Percentiles rank a stretch among this genome's conserved stretches.
Evolutionary conservation across 768 basidiomycete genomes (phyloP).

Genomic region (Lentinula edodes): DNA sequence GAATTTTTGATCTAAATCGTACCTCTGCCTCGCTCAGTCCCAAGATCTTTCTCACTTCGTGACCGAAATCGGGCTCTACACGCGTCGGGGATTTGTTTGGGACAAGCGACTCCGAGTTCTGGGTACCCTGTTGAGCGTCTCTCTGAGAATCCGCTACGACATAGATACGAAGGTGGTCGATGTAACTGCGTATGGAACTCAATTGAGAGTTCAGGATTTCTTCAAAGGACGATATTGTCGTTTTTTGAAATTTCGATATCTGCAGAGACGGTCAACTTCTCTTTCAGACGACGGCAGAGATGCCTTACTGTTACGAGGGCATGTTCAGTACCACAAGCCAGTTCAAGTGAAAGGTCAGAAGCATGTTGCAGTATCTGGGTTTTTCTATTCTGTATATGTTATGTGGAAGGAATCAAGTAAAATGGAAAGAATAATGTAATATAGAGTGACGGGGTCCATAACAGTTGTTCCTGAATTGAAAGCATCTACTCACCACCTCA

Average conservation of each 20-base stretch:
- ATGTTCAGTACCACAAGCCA: background rate
- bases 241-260: background rate
- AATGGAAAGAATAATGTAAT: too few species aligned
- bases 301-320: background rate
- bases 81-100: too few species aligned
- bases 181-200: background rate
- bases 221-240: background rate
- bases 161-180: background rate
- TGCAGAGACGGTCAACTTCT: background rate
- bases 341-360: background rate
- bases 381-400: background rate
- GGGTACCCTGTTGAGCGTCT: background rate
- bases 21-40: background rate
- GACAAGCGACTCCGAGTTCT: too few species aligned
- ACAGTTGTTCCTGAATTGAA: too few species aligned
- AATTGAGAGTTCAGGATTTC: background rate
- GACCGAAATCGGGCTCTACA: background rate
- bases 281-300: too few species aligned
- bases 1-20: background rate
- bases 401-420: background rate
- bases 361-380: background rate
- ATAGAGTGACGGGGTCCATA: too few species aligned
- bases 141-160: background rate
- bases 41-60: background rate
- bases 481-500: background rate